These are phyloP conservation scores for Geranium rotundifolium DNA, from an alignment of 345 rosid species.

Conservation along the genomic window DNA sequence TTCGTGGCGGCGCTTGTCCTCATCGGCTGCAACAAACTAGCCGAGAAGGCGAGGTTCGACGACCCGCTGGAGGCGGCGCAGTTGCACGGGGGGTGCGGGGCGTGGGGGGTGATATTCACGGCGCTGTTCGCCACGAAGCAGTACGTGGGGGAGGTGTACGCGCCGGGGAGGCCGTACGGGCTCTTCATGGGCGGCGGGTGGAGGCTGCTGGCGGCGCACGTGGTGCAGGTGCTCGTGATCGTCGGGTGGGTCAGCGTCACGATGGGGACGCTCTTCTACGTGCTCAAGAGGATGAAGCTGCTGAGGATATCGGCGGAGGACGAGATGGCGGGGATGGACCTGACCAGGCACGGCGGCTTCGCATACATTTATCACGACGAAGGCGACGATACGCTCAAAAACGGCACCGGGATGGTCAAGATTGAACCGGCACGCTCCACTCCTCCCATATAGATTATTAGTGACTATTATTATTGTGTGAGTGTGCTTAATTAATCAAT, in stretches of 20 bases:
- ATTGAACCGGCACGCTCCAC: conserved; percentile 20
- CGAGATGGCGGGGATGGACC: conserved; percentile 81
- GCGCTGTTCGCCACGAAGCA: conserved; percentile 52
- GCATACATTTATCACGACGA: conserved; percentile 72
- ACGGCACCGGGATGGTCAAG: conserved; percentile 28
- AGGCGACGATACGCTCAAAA: conserved; percentile 31
- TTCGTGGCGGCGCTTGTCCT: conserved; percentile 39
- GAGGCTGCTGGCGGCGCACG: conserved; percentile 38
- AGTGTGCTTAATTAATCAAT: neutral
- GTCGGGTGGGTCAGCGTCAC: conserved; percentile 36
- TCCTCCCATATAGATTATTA: conserved; percentile 12
- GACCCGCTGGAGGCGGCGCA: conserved; percentile 57
- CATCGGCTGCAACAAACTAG: conserved; percentile 37
- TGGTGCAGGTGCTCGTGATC: conserved; percentile 30
- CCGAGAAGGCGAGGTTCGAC: conserved; percentile 32
- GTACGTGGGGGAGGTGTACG: conserved; percentile 39
- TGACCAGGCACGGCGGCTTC: conserved; percentile 78
- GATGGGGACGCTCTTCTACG: conserved; percentile 63
- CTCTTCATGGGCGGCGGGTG: conserved; percentile 52
- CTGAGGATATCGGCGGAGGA: conserved; percentile 62
- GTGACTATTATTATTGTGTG: too few species aligned
- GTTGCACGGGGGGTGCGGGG: conserved; percentile 58
- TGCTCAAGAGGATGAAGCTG: conserved; percentile 44
- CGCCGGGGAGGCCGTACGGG: conserved; percentile 42
- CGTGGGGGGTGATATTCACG: conserved; percentile 50